Evolutionary conservation across 768 basidiomycete genomes (phyloP).

Genomic region (Holtermannia corniformis): DNA sequence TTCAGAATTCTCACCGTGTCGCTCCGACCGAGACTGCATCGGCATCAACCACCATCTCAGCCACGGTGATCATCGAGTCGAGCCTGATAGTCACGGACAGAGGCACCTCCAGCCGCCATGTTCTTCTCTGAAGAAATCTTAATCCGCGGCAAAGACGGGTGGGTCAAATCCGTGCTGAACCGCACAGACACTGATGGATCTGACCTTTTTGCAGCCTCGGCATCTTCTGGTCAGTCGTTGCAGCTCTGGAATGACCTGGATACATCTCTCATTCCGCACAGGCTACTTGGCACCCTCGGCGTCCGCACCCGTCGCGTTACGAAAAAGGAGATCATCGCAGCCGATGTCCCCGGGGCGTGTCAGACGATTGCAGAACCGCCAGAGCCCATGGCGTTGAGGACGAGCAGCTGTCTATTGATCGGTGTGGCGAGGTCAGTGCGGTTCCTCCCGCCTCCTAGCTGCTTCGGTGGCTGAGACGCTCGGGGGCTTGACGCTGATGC

Average conservation of each 20-base stretch:
- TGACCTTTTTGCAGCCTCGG: slow-evolving; percentile 21
- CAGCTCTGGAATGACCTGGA: slow-evolving; percentile 53
- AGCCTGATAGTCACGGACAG: no score
- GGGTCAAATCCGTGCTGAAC: no score
- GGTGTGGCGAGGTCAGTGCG: slow-evolving; percentile 68
- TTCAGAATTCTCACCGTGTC: no score
- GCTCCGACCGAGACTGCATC: no score
- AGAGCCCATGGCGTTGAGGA: slow-evolving; percentile 74
- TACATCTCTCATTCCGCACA: slow-evolving; percentile 32
- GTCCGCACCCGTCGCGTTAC: slow-evolving; percentile 76
- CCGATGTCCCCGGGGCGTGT: slow-evolving; percentile 74
- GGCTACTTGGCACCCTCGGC: slow-evolving; percentile 85
- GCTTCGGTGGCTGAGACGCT: neutral
- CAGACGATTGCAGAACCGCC: slow-evolving; percentile 67
- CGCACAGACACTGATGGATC: neutral
- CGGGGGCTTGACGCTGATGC: slow-evolving; percentile 2
- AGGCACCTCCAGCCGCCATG: slow-evolving; percentile 49
- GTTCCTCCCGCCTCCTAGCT: neutral
- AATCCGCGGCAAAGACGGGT: slow-evolving; percentile 72
- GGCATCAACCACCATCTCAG: no score
- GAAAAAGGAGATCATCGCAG: slow-evolving; percentile 69
- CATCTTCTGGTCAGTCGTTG: slow-evolving; percentile 43
- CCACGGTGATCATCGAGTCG: no score
- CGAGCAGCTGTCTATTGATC: slow-evolving; percentile 82
- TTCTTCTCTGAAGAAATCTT: slow-evolving; percentile 79